Conservation (phyloP, 768 basidiomycete species). For the Piloderma croceum region DNA sequence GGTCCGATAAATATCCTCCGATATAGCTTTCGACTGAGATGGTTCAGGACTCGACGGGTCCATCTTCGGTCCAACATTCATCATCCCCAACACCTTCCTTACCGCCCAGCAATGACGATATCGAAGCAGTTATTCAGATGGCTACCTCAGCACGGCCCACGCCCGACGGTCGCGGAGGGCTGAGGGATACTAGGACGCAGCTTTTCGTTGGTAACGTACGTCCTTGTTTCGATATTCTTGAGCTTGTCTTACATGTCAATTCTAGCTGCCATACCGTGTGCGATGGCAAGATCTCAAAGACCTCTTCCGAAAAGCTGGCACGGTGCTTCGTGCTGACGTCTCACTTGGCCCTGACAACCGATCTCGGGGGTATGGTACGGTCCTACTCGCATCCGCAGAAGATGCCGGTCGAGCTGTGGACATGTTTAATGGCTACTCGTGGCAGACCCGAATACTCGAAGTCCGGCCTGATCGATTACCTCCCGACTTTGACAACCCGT, state of each 20-base stretch:
- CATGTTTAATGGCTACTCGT: constrained; percentile 94
- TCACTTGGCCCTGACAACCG: constrained; percentile 84
- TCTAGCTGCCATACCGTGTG: constrained; percentile 89
- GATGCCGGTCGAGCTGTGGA: constrained; percentile 94
- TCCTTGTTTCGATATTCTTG: constrained; percentile 11
- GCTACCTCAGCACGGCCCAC: constrained; percentile 71
- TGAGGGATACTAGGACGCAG: constrained; percentile 87
- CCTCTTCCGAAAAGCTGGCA: constrained; percentile 92
- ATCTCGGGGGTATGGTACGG: constrained; percentile 90
- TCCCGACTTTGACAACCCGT: constrained; percentile 45
- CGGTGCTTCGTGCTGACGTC: constrained; percentile 74
- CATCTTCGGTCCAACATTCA: too few relatives aligned
- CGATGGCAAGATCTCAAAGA: constrained; percentile 99
- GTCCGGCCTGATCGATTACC: constrained; percentile 84
- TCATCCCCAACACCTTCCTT: too few relatives aligned
- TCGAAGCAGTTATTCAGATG: constrained; percentile 87
- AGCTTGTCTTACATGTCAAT: constrained; percentile 6
- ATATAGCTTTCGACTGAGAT: too few relatives aligned
- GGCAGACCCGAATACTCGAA: constrained; percentile 90
- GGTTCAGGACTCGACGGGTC: too few relatives aligned
- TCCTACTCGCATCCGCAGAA: constrained; percentile 88
- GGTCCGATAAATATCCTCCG: too few relatives aligned
- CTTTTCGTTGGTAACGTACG: constrained; percentile 94
- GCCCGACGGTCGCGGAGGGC: constrained; percentile 40
- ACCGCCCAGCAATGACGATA: constrained; percentile 72